These are phyloP conservation scores for Cylindrodendrum hubeiense DNA, from an alignment of 2,329 filamentous ascomycete genomes.

Conservation along the genomic window DNA sequence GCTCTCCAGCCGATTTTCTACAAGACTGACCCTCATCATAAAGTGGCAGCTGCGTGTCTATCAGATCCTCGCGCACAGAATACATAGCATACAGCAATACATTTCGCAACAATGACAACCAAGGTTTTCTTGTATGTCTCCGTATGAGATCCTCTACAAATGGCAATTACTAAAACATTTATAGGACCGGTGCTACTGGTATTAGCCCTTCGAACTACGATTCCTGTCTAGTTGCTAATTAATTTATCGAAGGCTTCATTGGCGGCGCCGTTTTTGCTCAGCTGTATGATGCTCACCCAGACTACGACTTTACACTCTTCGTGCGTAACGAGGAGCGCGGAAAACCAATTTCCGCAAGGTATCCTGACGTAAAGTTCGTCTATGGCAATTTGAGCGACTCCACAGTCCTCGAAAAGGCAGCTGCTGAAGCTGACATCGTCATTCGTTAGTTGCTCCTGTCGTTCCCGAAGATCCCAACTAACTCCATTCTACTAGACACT, in stretches of 20 bases:
- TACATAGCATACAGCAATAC: not conserved
- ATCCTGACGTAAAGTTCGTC: constrained; percentile 61
- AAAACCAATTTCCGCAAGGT: constrained; percentile 57
- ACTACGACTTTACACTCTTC: constrained; percentile 60
- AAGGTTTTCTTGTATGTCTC: constrained; percentile 57
- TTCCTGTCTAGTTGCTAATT: constrained; percentile 10
- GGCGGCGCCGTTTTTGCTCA: constrained; percentile 63
- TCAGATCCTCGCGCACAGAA: not conserved
- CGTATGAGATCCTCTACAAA: not conserved
- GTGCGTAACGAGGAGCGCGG: constrained; percentile 61
- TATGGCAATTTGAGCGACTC: constrained; percentile 61
- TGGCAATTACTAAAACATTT: not conserved
- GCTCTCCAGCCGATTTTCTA: not conserved
- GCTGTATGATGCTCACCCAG: constrained; percentile 57
- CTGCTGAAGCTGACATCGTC: constrained; percentile 63
- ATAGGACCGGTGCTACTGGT: constrained; percentile 60
- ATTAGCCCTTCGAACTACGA: constrained; percentile 1
- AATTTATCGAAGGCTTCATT: constrained; percentile 58
- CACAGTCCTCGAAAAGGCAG: constrained; percentile 63
- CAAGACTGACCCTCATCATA: not conserved
- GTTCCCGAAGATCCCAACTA: not conserved
- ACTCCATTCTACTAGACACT: constrained; percentile 52
- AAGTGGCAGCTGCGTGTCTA: not conserved
- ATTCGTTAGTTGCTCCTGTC: constrained; percentile 53
- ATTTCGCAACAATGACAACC: constrained; percentile 47